Conservation (phyloP, 306 rosid genomes). For the Cucumis melo region DNA sequence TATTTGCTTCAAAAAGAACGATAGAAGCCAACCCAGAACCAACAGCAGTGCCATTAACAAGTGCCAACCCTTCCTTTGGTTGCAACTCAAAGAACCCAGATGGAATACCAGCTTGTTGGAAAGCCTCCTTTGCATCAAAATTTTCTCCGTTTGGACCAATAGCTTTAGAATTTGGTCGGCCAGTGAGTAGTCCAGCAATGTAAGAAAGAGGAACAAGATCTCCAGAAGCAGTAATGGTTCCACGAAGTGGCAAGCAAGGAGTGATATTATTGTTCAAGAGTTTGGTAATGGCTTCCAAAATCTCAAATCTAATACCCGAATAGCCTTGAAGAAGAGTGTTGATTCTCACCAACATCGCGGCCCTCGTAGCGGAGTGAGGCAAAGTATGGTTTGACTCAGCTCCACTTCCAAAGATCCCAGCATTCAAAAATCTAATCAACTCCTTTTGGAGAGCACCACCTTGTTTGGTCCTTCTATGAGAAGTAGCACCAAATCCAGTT, state of each 20-base stretch:
- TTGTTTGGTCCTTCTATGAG: background rate
- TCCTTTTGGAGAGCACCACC: constrained; percentile 69
- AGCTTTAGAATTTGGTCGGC: background rate
- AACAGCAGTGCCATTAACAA: no score
- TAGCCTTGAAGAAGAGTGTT: constrained; percentile 37
- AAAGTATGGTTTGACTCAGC: background rate
- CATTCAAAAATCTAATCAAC: background rate
- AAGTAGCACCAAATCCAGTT: constrained; percentile 33
- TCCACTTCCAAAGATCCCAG: background rate
- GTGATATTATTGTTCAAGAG: constrained; percentile 55
- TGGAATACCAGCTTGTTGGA: constrained; percentile 33
- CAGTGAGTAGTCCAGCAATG: constrained; percentile 40
- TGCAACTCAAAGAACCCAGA: constrained; percentile 68
- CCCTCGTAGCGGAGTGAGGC: background rate
- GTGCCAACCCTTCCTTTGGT: constrained; percentile 85
- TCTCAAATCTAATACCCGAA: constrained; percentile 8
- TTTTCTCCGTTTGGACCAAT: constrained; percentile 10
- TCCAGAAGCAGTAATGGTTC: background rate
- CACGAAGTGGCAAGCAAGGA: constrained; percentile 25
- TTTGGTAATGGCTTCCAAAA: constrained; percentile 66
- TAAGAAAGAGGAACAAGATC: constrained; percentile 87
- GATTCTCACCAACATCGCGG: constrained; percentile 36
- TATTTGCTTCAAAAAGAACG: no score
- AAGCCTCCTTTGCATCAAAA: constrained; percentile 49
- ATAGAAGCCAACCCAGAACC: no score